Evolutionary conservation across 2,329 filamentous ascomycete species (phyloP).

Genomic region (Sphaerulina musiva): DNA sequence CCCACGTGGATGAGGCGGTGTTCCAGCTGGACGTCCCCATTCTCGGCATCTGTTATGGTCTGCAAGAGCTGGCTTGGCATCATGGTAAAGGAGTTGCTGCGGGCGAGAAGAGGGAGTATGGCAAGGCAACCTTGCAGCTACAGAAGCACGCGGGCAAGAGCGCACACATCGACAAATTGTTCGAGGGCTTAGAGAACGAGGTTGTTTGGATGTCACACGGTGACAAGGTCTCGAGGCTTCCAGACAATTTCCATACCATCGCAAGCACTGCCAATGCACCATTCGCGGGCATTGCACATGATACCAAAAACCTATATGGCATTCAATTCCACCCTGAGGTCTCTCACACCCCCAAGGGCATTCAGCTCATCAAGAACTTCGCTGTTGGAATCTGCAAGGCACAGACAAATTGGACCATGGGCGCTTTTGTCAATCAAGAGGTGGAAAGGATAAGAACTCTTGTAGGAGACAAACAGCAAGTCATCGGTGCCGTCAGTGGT

Average conservation of each 20-base stretch:
- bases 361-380: slow-evolving; percentile 72
- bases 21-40: slow-evolving; percentile 65
- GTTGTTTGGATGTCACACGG: slow-evolving; percentile 83
- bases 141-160: slow-evolving; percentile 49
- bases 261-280: slow-evolving; percentile 69
- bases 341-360: slow-evolving; percentile 64
- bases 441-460: slow-evolving; percentile 72
- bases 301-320: slow-evolving; percentile 64
- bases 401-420: slow-evolving; percentile 75
- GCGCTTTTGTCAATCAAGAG: slow-evolving; percentile 72
- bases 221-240: slow-evolving; percentile 73
- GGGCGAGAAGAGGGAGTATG: slow-evolving; percentile 64
- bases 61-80: slow-evolving; percentile 69
- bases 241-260: slow-evolving; percentile 65
- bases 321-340: slow-evolving; percentile 91
- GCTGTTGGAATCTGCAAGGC: slow-evolving; percentile 74
- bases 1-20: slow-evolving; percentile 73
- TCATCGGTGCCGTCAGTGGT: slow-evolving; percentile 71
- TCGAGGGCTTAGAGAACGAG: slow-evolving; percentile 64
- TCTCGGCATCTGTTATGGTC: slow-evolving; percentile 57
- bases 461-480: slow-evolving; percentile 75
- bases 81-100: slow-evolving; percentile 60
- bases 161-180: slow-evolving; percentile 68
- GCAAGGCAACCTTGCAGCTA: slow-evolving; percentile 60
- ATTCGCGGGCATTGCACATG: slow-evolving; percentile 72